phyloP scores from a whole-genome alignment of 2,329 filamentous ascomycete genomes.

The Fusarium citri region DNA sequence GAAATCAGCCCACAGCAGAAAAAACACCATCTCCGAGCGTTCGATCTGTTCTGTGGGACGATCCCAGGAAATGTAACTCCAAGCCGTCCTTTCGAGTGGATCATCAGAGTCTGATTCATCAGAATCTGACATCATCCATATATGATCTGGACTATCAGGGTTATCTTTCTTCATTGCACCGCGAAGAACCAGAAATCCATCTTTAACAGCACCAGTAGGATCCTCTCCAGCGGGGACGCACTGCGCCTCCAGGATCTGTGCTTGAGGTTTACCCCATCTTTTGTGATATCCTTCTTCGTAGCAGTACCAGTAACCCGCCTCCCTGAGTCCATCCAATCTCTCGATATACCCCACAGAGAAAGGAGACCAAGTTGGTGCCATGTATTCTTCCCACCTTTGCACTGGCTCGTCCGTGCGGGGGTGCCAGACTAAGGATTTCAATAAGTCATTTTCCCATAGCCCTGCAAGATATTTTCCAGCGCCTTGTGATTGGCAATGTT shows the following conservation, averaged over 20 bases:
- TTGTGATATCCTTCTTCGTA: neutral
- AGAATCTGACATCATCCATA: neutral
- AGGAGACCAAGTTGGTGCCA: neutral
- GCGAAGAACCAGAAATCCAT: neutral
- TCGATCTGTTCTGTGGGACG: no score
- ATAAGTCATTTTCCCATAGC: neutral
- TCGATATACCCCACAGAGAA: neutral
- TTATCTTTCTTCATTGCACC: neutral
- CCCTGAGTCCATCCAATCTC: neutral
- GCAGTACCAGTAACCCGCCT: neutral
- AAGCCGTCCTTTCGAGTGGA: no score
- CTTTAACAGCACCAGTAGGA: neutral
- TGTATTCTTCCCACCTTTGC: neutral
- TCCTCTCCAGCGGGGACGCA: neutral
- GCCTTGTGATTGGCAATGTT: neutral
- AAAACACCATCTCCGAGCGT: no score
- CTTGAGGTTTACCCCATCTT: neutral
- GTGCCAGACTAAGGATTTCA: neutral
- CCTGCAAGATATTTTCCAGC: neutral
- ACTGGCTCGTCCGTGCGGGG: neutral
- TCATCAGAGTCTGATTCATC: neutral
- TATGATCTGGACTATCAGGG: neutral
- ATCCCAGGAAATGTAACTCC: no score
- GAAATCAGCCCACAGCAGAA: no score
- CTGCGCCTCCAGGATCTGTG: accelerated